Base-by-base conservation (phyloP, 2,329 filamentous ascomycete species). In the Botrytis deweyae region DNA sequence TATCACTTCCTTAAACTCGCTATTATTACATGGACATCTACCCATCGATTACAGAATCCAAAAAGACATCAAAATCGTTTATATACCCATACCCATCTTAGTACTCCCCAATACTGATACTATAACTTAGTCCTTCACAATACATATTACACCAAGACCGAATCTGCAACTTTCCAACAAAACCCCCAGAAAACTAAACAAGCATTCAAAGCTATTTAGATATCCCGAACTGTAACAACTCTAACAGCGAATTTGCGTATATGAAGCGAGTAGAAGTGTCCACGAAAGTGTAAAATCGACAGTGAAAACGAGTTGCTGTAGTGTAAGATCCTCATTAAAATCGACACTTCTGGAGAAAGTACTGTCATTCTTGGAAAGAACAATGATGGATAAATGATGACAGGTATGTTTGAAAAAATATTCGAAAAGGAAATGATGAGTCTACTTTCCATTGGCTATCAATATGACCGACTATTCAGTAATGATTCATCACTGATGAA, bases 391-490 rank as follows among this genome's bases (percentile, higher is more conserved):
- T n/a, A 52, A 0, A n/a, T 52, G 12, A 8, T 1, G 18, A 22
- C 22, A 9, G 44, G 12, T n/a, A 6, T 52, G 49, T n/a, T n/a
- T 25, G 10, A 55, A 29, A 8, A 18, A 1, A 55, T 3, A 18
- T 16, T 0, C 7, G n/a, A 29, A 18, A 55, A 29, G 52, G 14
- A 29, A 16, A 16, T 29, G n/a, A 29, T 29, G 14, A 55, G 18
- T 1, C 0, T 1, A 55, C 1, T 29, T 29, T 29, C 6, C 3
- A 18, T 4, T 18, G 3, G 0, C 3, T 29, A 55, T 29, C 52
- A 55, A 18, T 29, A 55, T 16, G 0, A 16, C 1, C 33, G 55
- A 29, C 29, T 29, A 29, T 59, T 33, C 55, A 4, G 7, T 59
- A 2, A 59, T 20, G 18, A 52, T 14, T 0, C 22, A 52, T 59